These are phyloP conservation scores for Passalora sequoiae DNA, from an alignment of 2,329 filamentous ascomycete species.

Conservation along the genomic window DNA sequence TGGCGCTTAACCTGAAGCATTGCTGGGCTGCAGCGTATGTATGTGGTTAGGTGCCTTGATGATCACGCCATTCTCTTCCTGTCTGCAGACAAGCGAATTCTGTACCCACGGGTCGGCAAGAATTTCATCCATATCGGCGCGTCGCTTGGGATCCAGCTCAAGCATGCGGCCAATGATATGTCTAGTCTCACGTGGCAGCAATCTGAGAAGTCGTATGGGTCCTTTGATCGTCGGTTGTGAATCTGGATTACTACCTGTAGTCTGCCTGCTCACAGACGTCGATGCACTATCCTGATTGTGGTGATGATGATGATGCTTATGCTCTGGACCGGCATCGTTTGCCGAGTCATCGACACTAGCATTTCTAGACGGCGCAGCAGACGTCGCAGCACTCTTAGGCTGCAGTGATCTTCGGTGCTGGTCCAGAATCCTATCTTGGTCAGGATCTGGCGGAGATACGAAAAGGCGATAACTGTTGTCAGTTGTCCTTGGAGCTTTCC, in stretches of 20 bases:
- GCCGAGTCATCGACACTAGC: slow-evolving; percentile 26
- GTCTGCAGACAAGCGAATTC: slow-evolving; percentile 75
- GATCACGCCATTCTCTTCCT: slow-evolving; percentile 67
- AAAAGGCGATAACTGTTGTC: slow-evolving; percentile 97
- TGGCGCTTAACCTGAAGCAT: too few relatives aligned
- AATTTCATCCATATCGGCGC: slow-evolving; percentile 76
- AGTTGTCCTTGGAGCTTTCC: slow-evolving; percentile 86
- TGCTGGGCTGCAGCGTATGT: slow-evolving; percentile 59
- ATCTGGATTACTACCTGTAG: slow-evolving; percentile 20
- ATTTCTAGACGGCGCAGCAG: slow-evolving; percentile 40
- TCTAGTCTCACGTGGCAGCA: slow-evolving; percentile 82
- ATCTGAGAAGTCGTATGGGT: slow-evolving; percentile 80
- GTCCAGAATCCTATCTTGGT: slow-evolving; percentile 38
- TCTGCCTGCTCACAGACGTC: slow-evolving; percentile 23
- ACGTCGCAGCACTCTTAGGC: slow-evolving; percentile 24
- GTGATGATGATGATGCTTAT: slow-evolving; percentile 31
- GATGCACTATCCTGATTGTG: slow-evolving; percentile 44
- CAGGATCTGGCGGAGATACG: slow-evolving; percentile 74
- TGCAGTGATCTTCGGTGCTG: slow-evolving; percentile 23
- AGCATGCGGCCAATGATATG: slow-evolving; percentile 91
- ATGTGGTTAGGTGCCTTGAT: slow-evolving; percentile 70
- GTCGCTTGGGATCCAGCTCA: slow-evolving; percentile 74
- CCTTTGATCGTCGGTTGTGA: slow-evolving; percentile 67
- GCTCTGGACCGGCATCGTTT: slow-evolving; percentile 13
- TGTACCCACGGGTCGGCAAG: slow-evolving; percentile 86